Percentiles rank a stretch among this genome's conserved stretches.
phyloP scores from a whole-genome alignment of 2,329 filamentous ascomycete species.

The Lasiodiplodia theobromae region DNA sequence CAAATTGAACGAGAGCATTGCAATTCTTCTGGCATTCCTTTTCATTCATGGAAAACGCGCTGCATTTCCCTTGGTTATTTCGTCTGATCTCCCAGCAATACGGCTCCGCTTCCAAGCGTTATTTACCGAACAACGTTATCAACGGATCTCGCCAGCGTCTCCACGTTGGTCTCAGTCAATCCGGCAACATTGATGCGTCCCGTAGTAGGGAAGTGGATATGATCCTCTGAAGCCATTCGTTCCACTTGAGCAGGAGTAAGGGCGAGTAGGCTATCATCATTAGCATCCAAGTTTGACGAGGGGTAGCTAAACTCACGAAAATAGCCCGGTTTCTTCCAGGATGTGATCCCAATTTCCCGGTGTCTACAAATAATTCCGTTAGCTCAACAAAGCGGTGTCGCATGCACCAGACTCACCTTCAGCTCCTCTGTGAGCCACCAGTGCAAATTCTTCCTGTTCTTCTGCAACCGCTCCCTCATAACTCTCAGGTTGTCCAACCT shows the following conservation, averaged over 20 bases:
- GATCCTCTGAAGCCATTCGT: conserved; percentile 33
- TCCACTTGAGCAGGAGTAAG: conserved; percentile 34
- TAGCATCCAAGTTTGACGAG: neutral
- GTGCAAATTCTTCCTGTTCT: conserved; percentile 31
- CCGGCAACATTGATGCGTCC: conserved; percentile 40
- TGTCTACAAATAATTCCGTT: conserved; percentile 28
- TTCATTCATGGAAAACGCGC: no score
- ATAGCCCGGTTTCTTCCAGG: conserved; percentile 35
- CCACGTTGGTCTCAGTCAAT: conserved; percentile 35
- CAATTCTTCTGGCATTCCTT: no score
- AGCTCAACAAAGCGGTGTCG: neutral
- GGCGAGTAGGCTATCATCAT: conserved; percentile 31
- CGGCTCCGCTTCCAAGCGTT: neutral
- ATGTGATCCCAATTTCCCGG: conserved; percentile 36
- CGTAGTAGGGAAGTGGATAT: conserved; percentile 38
- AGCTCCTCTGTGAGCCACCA: conserved; percentile 31
- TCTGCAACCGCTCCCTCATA: conserved; percentile 33
- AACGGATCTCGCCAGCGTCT: conserved; percentile 35
- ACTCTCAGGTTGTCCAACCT: conserved; percentile 31
- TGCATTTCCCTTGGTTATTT: no score
- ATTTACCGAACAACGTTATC: conserved; percentile 32
- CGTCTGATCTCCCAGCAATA: no score
- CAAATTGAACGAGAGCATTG: no score
- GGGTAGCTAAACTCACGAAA: conserved; percentile 32
- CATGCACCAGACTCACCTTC: conserved; percentile 29